A percentile compares a stretch with the other conserved stretches of the same genome.
These are phyloP conservation scores for Beauveria medogensis DNA, from an alignment of 2,329 filamentous ascomycete genomes.

Conservation along the genomic window DNA sequence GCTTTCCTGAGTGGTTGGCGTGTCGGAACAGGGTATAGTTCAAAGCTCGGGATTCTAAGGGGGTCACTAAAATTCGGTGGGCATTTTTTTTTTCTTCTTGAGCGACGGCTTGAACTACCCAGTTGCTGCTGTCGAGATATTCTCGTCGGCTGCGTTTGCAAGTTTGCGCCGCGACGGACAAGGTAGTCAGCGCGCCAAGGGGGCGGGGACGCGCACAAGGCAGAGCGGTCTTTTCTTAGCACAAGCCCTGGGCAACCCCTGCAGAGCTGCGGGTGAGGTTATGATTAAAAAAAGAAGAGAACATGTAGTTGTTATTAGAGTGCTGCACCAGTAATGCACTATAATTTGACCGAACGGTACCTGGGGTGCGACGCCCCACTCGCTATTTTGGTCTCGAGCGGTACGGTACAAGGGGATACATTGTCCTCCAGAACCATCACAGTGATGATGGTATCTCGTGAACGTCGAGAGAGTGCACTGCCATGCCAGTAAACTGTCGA, in stretches of 20 bases:
- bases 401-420: not conserved
- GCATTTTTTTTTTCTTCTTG: not conserved
- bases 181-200: not conserved
- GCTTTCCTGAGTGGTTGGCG: not conserved
- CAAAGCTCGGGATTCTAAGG: too few species aligned
- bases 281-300: not conserved
- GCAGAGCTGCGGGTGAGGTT: not conserved
- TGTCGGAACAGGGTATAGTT: not conserved
- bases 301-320: not conserved
- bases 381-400: conserved; percentile 3
- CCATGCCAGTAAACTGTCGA: too few species aligned
- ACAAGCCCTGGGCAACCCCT: not conserved
- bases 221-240: not conserved
- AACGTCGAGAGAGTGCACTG: too few species aligned
- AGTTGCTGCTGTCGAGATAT: not conserved
- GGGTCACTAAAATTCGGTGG: too few species aligned
- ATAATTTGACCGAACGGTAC: conserved; percentile 10
- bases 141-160: not conserved
- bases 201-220: not conserved
- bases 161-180: not conserved
- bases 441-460: too few species aligned
- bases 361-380: not conserved
- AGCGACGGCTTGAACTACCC: not conserved
- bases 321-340: conserved; percentile 4
- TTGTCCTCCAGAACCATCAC: too few species aligned